Base-by-base conservation (phyloP, 78 protist species). In the Corallochytrium limacisporum region DNA sequence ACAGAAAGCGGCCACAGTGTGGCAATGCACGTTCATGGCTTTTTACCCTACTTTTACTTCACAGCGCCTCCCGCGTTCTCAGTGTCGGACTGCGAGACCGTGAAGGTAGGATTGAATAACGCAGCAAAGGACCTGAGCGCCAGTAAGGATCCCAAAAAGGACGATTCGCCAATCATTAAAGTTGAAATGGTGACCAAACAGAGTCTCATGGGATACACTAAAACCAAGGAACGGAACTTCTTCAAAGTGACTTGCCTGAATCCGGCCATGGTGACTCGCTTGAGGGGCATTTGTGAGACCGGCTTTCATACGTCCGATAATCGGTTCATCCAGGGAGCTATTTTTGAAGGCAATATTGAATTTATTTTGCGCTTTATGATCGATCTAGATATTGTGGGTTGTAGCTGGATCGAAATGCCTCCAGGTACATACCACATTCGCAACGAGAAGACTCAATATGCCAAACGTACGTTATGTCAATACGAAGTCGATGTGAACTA, bases 321-420 rank as follows among this genome's bases (percentile, higher is more conserved):
- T n/a, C n/a, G n/a, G n/a, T n/a, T n/a, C n/a, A n/a, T n/a, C n/a
- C n/a, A n/a, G n/a, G n/a, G n/a, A n/a, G n/a, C n/a, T 43, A 92
- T 97, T n/a, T 95, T 76, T 65, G 98, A 97, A 66, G 49, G 92
- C 54, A 89, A 95, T 51, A 48, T 95, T 24, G 82, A 67, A 44
- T 91, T 81, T 44, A 81, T 76, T 22, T 75, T 96, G 63, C 95
- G 99, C 50, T 94, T 81, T 72, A 77, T 95, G 89, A 66, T 98
- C 60, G 99, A 96, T 57, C 48, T 29, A 36, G 55, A 62, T 28
- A 26, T 86, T 3, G 77, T 56, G 2, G 91, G 88, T 1, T 12
- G 78, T 37, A 67, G 55, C 49, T 81, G 85, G 90, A 54, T 89
- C 53, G 82, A 86, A 29, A 40, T 87, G n/a, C 93, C 96, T 18